Percentiles rank a stretch among this genome's conserved stretches.
phyloP scores from a whole-genome alignment of 331 rosid genomes.

The Pyrus hybrid region DNA sequence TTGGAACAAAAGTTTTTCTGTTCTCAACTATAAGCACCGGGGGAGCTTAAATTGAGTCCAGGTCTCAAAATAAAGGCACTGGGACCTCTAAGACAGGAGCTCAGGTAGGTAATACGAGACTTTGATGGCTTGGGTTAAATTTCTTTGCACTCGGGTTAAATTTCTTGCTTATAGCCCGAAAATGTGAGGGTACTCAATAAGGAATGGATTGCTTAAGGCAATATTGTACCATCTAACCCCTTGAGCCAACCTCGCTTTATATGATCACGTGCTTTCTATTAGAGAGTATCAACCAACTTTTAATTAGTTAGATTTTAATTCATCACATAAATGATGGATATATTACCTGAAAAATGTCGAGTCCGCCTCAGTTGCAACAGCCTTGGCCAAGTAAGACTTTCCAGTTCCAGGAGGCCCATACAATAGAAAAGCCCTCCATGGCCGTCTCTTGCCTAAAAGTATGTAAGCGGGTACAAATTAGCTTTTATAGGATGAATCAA shows the following conservation, averaged over 20 bases:
- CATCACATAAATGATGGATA: neutral
- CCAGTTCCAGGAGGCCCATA: conserved; percentile 99
- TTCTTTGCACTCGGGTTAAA: neutral
- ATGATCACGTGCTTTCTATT: neutral
- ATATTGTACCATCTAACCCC: neutral
- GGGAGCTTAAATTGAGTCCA: neutral
- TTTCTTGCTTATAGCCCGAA: neutral
- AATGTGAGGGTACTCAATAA: neutral
- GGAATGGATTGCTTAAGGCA: neutral
- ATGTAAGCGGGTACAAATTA: neutral
- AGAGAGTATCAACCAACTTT: neutral
- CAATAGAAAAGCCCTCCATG: conserved; percentile 93
- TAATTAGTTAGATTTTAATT: neutral
- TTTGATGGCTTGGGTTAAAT: neutral
- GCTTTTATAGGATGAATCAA: neutral
- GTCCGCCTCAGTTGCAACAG: conserved; percentile 99
- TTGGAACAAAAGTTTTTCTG: neutral
- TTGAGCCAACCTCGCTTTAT: neutral
- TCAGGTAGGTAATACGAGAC: neutral
- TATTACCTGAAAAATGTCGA: conserved; percentile 91
- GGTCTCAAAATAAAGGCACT: neutral
- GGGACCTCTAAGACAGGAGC: neutral
- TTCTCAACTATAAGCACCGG: neutral
- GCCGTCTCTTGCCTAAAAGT: conserved; percentile 81
- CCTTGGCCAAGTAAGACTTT: conserved; percentile 97